Conservation (phyloP, 352 stramenopile species). For the Phytophthora niederhauseri region DNA sequence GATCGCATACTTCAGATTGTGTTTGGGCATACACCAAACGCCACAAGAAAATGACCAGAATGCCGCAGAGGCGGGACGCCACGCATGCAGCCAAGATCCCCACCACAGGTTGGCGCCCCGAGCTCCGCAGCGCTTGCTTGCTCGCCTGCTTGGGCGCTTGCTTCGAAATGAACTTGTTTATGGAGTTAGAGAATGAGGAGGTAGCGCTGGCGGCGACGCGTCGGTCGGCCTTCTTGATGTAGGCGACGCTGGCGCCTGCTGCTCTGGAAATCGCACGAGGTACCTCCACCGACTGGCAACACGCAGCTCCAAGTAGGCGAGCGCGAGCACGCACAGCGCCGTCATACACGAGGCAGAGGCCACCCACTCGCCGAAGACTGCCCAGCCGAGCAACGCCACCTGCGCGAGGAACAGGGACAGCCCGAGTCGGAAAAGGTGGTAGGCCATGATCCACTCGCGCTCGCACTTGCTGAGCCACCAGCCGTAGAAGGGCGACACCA, state of each 20-base stretch:
- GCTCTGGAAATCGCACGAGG: constrained; percentile 66
- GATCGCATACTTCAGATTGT: constrained; percentile 5
- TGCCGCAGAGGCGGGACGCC: constrained; percentile 7
- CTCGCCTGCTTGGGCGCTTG: not conserved
- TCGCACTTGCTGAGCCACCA: constrained; percentile 81
- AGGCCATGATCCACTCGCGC: constrained; percentile 72
- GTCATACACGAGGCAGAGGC: constrained; percentile 58
- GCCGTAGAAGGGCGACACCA: constrained; percentile 74
- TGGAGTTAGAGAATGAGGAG: constrained; percentile 9
- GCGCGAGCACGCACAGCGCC: constrained; percentile 40
- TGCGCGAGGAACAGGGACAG: constrained; percentile 66
- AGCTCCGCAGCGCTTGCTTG: not conserved
- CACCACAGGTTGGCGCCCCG: not conserved
- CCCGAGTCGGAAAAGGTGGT: constrained; percentile 63
- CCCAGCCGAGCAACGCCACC: constrained; percentile 62
- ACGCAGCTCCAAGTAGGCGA: constrained; percentile 68
- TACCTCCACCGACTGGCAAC: constrained; percentile 75
- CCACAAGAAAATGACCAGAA: constrained; percentile 34
- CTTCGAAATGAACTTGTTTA: constrained; percentile 12
- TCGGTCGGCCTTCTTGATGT: constrained; percentile 19
- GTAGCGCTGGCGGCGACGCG: constrained; percentile 10
- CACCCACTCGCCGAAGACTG: constrained; percentile 61
- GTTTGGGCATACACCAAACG: constrained; percentile 40
- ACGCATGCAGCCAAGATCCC: constrained; percentile 1
- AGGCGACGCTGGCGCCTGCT: constrained; percentile 20